Evolutionary conservation across 352 stramenopile species (phyloP), one percentile per base, ranked within the genome.

Genomic region (Phytophthora constricta): DNA sequence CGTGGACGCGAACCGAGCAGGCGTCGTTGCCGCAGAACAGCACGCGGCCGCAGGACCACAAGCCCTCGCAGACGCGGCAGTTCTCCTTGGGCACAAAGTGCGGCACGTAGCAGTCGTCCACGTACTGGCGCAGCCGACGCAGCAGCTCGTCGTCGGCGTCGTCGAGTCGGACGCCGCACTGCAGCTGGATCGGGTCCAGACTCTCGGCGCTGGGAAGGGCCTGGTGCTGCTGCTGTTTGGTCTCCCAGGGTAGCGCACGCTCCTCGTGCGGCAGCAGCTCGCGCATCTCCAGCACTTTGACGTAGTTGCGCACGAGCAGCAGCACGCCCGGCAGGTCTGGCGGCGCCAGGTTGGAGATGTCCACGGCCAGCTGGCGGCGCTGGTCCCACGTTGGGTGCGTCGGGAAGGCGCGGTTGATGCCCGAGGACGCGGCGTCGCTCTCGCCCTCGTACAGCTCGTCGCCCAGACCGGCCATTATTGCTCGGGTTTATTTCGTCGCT

Each of bases 31-130:
- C 84, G 48, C 87, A 96, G 41, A 73, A 77, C 41, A 92, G 59
- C 2, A 96, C 72, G 22, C 72, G 80, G 0, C 86, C 87, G 14
- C 72, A 86, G n/a, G 86, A 96, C 87, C 87, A 96, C 1, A 96
- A 67, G 0, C 87, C 87, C 60, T 93, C 86, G 47, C 87, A 96
- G 41, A 96, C 78, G 56, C 63, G 76, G 66, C 87, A 96, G 65
- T 94, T 90, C 57, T 91, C 84, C 34, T 82, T 83, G 4, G 86
- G 77, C 16, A 90, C 76, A 45, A 83, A 90, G 60, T 91, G 81
- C 19, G 87, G 86, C 20, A 94, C 58, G 74, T 89, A 92, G 69
- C 87, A 96, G 42, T 79, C 71, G 69, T 93, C 81, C 20, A 94
- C 87, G 64, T 94, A 96, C 49, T 79, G 60, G 23, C 86, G 82